These are phyloP conservation scores for Saccharomyces hybrid DNA, from an alignment of 1,139 yeast genomes.

Conservation along the genomic window DNA sequence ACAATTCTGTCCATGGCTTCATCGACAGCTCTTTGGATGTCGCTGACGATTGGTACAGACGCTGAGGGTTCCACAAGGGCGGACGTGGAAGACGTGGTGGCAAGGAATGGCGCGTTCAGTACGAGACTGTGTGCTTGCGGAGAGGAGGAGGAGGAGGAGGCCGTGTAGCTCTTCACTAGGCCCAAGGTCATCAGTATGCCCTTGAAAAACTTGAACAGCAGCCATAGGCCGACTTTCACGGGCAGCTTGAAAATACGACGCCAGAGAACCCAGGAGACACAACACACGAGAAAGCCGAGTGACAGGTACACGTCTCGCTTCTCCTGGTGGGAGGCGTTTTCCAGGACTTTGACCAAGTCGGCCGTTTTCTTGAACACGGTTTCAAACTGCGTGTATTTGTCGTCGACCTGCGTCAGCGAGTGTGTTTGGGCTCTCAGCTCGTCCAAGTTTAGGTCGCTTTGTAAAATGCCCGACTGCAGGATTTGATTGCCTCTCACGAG, in stretches of 20 bases:
- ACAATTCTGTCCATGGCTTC: constrained; percentile 24
- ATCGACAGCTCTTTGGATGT: constrained; percentile 18
- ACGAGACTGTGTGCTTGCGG: neutral
- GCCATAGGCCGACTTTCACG: constrained; percentile 42
- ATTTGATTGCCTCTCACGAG: constrained; percentile 36
- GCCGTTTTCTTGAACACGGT: constrained; percentile 44
- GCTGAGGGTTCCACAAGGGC: constrained; percentile 2
- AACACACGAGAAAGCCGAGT: constrained; percentile 41
- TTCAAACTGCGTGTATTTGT: constrained; percentile 40
- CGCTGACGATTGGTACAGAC: neutral
- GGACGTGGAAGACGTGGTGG: constrained; percentile 1
- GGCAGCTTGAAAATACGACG: constrained; percentile 47
- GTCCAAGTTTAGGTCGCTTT: constrained; percentile 52
- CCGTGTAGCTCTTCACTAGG: constrained; percentile 12
- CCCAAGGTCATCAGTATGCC: constrained; percentile 28
- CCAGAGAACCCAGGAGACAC: constrained; percentile 53
- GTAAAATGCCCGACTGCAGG: constrained; percentile 48
- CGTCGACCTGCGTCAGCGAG: constrained; percentile 41
- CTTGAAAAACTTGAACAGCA: constrained; percentile 39
- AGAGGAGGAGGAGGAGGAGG: neutral
- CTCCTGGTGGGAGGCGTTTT: constrained; percentile 49
- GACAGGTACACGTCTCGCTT: constrained; percentile 47
- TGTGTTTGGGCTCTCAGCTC: constrained; percentile 50
- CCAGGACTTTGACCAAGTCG: constrained; percentile 40
- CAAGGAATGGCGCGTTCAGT: neutral